Percentiles rank a stretch among this genome's conserved stretches.
These are phyloP conservation scores for Metschnikowia rubicola DNA, from an alignment of 805 yeast species.

Conservation along the genomic window DNA sequence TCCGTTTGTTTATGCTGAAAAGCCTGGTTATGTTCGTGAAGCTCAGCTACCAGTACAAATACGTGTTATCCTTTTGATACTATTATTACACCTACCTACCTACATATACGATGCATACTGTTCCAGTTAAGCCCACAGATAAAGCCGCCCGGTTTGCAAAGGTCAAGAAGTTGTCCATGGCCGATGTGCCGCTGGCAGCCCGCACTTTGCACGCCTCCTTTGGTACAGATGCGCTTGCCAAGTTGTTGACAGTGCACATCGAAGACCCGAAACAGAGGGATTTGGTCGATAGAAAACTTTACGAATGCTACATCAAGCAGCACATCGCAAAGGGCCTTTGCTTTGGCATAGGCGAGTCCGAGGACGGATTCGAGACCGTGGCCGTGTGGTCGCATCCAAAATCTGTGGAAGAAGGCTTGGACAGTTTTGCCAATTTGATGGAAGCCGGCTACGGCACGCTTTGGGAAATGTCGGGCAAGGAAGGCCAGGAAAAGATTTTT, in stretches of 20 bases:
- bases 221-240: slow-evolving; percentile 33
- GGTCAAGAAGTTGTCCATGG: slow-evolving; percentile 13
- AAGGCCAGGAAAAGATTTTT: slow-evolving; percentile 49
- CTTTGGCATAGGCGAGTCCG: slow-evolving; percentile 47
- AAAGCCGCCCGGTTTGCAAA: slow-evolving; percentile 2
- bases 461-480: slow-evolving; percentile 47
- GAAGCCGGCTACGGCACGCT: slow-evolving; percentile 51
- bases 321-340: slow-evolving; percentile 50
- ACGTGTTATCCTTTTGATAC: slow-evolving; percentile 17
- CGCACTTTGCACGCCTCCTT: slow-evolving; percentile 36
- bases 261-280: slow-evolving; percentile 5
- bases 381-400: slow-evolving; percentile 53
- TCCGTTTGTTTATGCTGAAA: slow-evolving; percentile 5
- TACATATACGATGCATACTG: background rate
- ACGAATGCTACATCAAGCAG: slow-evolving; percentile 49
- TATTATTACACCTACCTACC: background rate
- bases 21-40: slow-evolving; percentile 20
- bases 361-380: slow-evolving; percentile 47
- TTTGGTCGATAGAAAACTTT: slow-evolving; percentile 26
- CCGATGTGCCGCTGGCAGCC: slow-evolving; percentile 34
- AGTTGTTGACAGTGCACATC: slow-evolving; percentile 16
- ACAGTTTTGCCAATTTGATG: slow-evolving; percentile 45
- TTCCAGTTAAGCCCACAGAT: background rate
- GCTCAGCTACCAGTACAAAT: slow-evolving; percentile 22
- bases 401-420: slow-evolving; percentile 38